Evolutionary conservation across 306 rosid genomes (phyloP).

Genomic region (Sophora flavescens): DNA sequence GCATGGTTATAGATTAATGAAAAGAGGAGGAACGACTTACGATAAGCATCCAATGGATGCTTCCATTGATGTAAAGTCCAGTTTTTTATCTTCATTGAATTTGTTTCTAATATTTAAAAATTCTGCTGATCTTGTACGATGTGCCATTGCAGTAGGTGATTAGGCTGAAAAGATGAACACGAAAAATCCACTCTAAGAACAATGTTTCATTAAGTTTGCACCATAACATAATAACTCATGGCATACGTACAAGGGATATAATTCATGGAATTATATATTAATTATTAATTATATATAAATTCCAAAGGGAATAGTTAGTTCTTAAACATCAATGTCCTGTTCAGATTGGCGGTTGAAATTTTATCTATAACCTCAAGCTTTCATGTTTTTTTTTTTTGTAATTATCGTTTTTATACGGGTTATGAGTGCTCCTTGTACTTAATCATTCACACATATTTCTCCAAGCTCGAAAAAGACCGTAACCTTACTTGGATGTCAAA

Average conservation of each 20-base stretch:
- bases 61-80: slow-evolving; percentile 53
- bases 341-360: no score
- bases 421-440: no score
- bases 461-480: no score
- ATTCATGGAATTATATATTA: neutral
- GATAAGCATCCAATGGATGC: slow-evolving; percentile 59
- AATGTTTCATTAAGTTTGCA: slow-evolving; percentile 14
- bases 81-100: slow-evolving; percentile 50
- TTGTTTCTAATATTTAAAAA: slow-evolving; percentile 38
- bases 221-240: neutral
- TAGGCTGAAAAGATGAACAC: neutral
- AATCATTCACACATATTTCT: no score
- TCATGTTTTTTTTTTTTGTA: no score
- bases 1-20: neutral
- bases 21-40: slow-evolving; percentile 49
- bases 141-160: slow-evolving; percentile 49
- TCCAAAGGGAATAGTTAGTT: no score
- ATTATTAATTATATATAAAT: no score
- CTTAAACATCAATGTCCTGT: no score
- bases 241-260: neutral
- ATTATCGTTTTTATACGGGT: no score
- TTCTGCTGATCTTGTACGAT: slow-evolving; percentile 19
- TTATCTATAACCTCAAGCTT: no score
- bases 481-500: no score
- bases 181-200: neutral